These are phyloP conservation scores for Raphanus hybrid DNA, from an alignment of 441 rosid genomes.

Conservation along the genomic window DNA sequence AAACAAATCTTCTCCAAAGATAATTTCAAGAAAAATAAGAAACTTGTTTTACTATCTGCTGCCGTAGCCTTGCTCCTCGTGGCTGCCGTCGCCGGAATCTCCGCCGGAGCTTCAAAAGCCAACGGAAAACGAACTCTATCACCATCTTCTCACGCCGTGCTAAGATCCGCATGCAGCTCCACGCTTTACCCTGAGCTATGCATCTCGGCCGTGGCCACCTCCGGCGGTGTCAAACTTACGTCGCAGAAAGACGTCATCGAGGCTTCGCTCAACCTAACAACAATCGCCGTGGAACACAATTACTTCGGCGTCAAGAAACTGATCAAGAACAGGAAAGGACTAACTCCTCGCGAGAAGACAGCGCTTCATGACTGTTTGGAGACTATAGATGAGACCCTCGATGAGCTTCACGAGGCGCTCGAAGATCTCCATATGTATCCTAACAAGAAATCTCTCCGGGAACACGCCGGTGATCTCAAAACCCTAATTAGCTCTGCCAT, in stretches of 20 bases:
- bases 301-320: slow-evolving; percentile 61
- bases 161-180: slow-evolving; percentile 62
- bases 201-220: slow-evolving; percentile 52
- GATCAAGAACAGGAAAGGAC: slow-evolving; percentile 19
- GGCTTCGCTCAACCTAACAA: slow-evolving; percentile 59
- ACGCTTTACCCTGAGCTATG: slow-evolving; percentile 68
- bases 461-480: slow-evolving; percentile 70
- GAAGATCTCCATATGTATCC: slow-evolving; percentile 68
- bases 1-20: slow-evolving; percentile 32
- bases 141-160: slow-evolving; percentile 49
- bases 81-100: slow-evolving; percentile 49
- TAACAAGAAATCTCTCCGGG: slow-evolving; percentile 52
- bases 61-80: slow-evolving; percentile 43
- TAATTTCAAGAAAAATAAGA: slow-evolving; percentile 44
- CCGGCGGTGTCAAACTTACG: slow-evolving; percentile 32
- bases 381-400: slow-evolving; percentile 74
- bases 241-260: slow-evolving; percentile 71
- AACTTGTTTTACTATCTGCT: slow-evolving; percentile 41
- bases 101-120: slow-evolving; percentile 51
- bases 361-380: slow-evolving; percentile 85
- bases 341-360: slow-evolving; percentile 57
- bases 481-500: slow-evolving; percentile 81
- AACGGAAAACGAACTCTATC: slow-evolving; percentile 20
- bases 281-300: slow-evolving; percentile 57
- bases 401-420: slow-evolving; percentile 61